Base-by-base conservation (phyloP, 257 asterid genomes). In the Eucommia ulmoides region DNA sequence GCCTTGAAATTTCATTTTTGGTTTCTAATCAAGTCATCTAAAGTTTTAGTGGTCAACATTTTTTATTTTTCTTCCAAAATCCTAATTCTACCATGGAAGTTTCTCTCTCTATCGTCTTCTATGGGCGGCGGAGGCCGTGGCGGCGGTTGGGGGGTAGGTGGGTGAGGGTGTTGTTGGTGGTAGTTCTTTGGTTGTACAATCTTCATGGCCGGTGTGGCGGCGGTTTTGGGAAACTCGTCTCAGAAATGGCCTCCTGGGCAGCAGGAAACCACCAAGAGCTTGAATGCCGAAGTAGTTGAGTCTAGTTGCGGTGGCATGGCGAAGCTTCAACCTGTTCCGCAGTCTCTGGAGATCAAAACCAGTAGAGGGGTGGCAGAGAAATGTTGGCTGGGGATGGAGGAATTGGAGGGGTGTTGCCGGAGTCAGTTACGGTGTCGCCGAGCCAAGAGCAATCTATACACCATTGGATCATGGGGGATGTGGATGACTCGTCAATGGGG, bases 381-480 rank as follows among this genome's bases (percentile, higher is more conserved):
- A 60, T 67, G 74, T 57, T 3, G 48, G 19, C 20, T 42, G 19
- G 74, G 75, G 8, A 71, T 76, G 77, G 94, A 85, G 57, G 96
- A 85, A 33, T 89, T 94, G 96, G 98, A 89, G 56, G 85, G 54
- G 88, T 83, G 14, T 55, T 89, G 51, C 80, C 97, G 26, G 94
- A 74, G 17, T 59, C 88, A 1, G 83, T 68, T 20, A 75, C 80
- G 17, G 88, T 66, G 20, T 83, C 88, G 0, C 85, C 97, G 0
- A 56, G 65, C 61, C 94, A 79, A 41, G 97, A 84, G 8, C 95
- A 79, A 68, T 72, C 93, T 50, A 63, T 85, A 21, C 58, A 79
- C 49, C 74, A 83, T 35, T 84, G 91, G 93, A 79, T 88, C 72
- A 81, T 88, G 95, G 95, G 87, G 9, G 97, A 79, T 70, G 94